Evolutionary conservation across 1,284 basidiomycete genomes (phyloP), one percentile per base, ranked within the genome.

Genomic region (Cutaneotrichosporon sp.): DNA sequence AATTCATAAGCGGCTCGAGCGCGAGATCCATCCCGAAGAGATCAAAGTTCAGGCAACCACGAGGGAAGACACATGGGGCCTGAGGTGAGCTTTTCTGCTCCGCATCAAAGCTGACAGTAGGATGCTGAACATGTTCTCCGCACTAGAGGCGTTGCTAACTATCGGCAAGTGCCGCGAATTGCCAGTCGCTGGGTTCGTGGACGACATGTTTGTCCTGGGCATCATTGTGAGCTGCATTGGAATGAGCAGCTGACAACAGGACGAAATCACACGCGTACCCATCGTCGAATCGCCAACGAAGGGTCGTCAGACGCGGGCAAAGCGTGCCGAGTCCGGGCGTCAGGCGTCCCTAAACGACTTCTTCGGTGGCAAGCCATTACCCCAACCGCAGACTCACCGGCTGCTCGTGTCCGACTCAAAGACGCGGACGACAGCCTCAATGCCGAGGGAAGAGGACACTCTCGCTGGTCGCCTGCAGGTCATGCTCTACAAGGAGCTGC

Each of bases 1-100:
- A 87, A 90, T 95, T 0, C 93, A 97, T 79, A 89, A 89, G 69
- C 82, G 85, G 51, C 83, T 97, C 18, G 92, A 97, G 75, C 82
- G 83, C 22, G 89, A 92, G 73, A 82, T 94, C 11, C 85, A 85
- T 46, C 85, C 88, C 0, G 85, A 86, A 34, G 84, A 86, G 64
- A 72, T 89, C 10, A 47, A 77, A 13, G 84, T 92, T 1, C 74
- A 79, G 1, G 75, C 85, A 0, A 77, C 71, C 0, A 86, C 84
- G 0, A 67, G 79, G 0, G 90, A 91, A 74, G 90, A 92, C 70
- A 82, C 84, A 14, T 91, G 89, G 87, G 91, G 84, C 8, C 73
- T 90, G 60, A 83, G 87, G 87, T 87, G 75, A 61, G 82, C 78
- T 13, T 55, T 61, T 47, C 18, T 38, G 26, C 26, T 3, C 26